These are phyloP conservation scores for Galerina marginata DNA, from an alignment of 768 basidiomycete species.

Conservation along the genomic window DNA sequence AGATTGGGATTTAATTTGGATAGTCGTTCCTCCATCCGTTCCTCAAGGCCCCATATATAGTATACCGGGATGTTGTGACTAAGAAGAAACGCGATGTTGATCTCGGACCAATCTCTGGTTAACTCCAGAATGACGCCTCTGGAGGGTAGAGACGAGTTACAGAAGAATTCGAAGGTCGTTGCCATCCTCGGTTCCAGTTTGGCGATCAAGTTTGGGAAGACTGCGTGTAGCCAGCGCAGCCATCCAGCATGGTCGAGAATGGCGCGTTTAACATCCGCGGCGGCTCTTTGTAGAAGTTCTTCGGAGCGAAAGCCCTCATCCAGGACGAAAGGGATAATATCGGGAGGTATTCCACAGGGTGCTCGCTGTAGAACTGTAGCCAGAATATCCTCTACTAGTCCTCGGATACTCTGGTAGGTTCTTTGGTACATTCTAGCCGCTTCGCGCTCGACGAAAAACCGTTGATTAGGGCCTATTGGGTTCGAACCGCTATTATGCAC, in stretches of 20 bases:
- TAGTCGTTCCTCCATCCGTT: background rate
- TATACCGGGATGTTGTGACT: background rate
- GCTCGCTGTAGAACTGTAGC: background rate
- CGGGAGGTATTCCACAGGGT: background rate
- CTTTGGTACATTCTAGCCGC: no score
- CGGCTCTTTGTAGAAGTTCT: background rate
- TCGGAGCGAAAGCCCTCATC: background rate
- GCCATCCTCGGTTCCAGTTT: background rate
- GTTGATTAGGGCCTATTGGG: no score
- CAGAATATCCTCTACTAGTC: background rate
- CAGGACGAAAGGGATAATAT: background rate
- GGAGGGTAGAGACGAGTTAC: background rate
- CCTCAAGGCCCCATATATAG: background rate
- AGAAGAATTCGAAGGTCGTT: background rate
- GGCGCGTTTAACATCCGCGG: background rate
- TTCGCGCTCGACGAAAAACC: no score
- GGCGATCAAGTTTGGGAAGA: background rate
- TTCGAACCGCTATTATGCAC: no score
- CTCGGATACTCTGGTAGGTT: no score
- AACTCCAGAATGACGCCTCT: background rate
- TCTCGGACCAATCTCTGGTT: background rate
- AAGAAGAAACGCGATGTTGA: background rate
- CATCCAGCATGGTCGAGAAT: background rate
- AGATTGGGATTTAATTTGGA: background rate
- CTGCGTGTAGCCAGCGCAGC: background rate